These are phyloP conservation scores for Fusarium sp. DNA, from an alignment of 2,329 filamentous ascomycete species.

Conservation along the genomic window DNA sequence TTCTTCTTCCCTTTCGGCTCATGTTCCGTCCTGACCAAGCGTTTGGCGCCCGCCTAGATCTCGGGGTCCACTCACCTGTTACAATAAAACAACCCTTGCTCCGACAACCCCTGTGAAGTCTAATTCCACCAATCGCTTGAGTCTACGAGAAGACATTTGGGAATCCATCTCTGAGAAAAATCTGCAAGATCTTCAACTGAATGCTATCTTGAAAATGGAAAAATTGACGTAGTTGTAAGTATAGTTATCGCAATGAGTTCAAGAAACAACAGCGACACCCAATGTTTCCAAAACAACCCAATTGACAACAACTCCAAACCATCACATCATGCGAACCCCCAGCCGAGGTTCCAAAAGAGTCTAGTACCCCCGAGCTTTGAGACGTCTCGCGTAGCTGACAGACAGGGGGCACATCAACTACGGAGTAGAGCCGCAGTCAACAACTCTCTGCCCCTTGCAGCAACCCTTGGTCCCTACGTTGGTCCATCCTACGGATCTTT, in stretches of 20 bases:
- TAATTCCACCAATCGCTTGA: slow-evolving; percentile 40
- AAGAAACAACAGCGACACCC: neutral
- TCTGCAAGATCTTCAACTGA: neutral
- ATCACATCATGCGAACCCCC: neutral
- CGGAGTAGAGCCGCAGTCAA: slow-evolving; percentile 4
- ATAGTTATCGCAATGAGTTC: neutral
- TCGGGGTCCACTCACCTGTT: slow-evolving; percentile 39
- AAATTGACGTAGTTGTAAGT: neutral
- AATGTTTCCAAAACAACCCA: neutral
- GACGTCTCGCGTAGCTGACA: slow-evolving; percentile 31
- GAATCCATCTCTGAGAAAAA: neutral
- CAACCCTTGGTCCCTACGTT: neutral
- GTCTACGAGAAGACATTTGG: neutral
- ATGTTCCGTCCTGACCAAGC: neutral
- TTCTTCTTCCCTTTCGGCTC: neutral
- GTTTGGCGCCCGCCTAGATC: slow-evolving; percentile 19
- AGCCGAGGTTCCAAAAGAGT: slow-evolving; percentile 19
- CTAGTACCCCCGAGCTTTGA: slow-evolving; percentile 30
- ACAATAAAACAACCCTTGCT: slow-evolving; percentile 20
- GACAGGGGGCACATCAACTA: slow-evolving; percentile 24
- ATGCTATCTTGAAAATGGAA: neutral
- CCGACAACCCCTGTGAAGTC: slow-evolving; percentile 26
- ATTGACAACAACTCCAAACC: neutral
- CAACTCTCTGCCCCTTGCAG: slow-evolving; percentile 2
- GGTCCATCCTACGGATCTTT: neutral